Percentiles rank a stretch among this genome's conserved stretches.
Conservation (phyloP, 2,329 filamentous ascomycete genomes). For the Claviceps sp. region DNA sequence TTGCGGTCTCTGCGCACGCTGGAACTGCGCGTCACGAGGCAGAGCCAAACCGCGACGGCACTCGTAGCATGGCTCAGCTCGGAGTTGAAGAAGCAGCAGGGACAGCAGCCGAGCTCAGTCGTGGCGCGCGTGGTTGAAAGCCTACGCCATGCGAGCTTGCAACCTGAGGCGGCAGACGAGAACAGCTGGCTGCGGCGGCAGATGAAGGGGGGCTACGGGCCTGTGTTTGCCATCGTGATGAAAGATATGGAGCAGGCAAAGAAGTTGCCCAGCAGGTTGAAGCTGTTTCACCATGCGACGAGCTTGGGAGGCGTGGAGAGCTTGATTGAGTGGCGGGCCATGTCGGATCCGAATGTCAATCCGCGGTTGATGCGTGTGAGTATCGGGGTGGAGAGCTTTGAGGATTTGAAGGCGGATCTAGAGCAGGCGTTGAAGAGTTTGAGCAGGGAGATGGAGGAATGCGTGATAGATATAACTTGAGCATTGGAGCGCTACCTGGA, state of each 20-base stretch:
- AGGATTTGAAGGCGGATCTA: slow-evolving; percentile 71
- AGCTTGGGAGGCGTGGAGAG: slow-evolving; percentile 90
- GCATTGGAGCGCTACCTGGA: neutral
- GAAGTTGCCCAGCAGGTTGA: slow-evolving; percentile 61
- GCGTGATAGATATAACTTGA: neutral
- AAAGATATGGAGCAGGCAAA: slow-evolving; percentile 47
- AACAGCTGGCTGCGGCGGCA: slow-evolving; percentile 65
- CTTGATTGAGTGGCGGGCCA: slow-evolving; percentile 88
- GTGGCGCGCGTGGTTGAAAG: slow-evolving; percentile 43
- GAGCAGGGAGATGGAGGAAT: slow-evolving; percentile 2
- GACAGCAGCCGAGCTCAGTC: slow-evolving; percentile 16
- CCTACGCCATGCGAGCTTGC: slow-evolving; percentile 68
- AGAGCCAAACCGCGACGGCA: slow-evolving; percentile 55
- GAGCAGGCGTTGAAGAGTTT: slow-evolving; percentile 50
- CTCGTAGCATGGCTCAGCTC: slow-evolving; percentile 60
- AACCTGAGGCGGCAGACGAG: slow-evolving; percentile 44
- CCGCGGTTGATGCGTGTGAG: slow-evolving; percentile 64
- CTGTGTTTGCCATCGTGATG: slow-evolving; percentile 70
- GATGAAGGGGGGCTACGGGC: slow-evolving; percentile 84
- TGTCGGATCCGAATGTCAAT: slow-evolving; percentile 68
- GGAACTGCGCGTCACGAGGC: slow-evolving; percentile 65
- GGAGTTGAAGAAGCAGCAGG: slow-evolving; percentile 22
- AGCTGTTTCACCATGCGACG: slow-evolving; percentile 87
- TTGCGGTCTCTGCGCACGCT: slow-evolving; percentile 76
- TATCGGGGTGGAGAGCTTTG: slow-evolving; percentile 73